These are phyloP conservation scores for Davidsoniella virescens DNA, from an alignment of 2,329 filamentous ascomycete genomes.

Conservation along the genomic window DNA sequence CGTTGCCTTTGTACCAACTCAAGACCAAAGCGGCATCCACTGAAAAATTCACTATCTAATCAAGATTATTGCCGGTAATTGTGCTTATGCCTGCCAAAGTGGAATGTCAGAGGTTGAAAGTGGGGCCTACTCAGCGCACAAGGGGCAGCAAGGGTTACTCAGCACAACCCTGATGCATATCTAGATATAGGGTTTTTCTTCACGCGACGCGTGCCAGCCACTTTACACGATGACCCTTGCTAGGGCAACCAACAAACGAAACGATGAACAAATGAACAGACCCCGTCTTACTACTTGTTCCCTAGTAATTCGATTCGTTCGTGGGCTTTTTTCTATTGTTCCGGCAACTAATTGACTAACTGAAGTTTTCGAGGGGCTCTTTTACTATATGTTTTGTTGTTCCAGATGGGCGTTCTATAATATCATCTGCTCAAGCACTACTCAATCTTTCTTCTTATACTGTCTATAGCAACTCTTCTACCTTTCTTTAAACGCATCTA, in stretches of 20 bases:
- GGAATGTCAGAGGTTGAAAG: slow-evolving; percentile 6
- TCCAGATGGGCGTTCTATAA: too few species aligned
- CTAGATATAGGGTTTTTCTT: too few species aligned
- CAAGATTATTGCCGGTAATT: background rate
- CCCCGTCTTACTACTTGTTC: background rate
- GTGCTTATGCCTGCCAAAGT: background rate
- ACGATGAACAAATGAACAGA: background rate
- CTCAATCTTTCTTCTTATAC: background rate
- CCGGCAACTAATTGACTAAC: background rate
- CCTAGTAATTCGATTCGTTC: background rate
- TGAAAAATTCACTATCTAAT: slow-evolving; percentile 14
- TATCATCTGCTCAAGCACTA: too few species aligned
- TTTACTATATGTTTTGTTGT: background rate
- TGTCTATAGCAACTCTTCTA: background rate
- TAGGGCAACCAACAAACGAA: background rate
- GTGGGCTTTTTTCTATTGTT: background rate
- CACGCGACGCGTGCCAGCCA: slow-evolving; percentile 3
- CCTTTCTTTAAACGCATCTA: background rate
- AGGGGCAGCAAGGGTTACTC: background rate
- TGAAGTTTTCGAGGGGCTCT: background rate
- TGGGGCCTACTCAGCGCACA: background rate
- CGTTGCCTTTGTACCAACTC: background rate
- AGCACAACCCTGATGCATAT: background rate
- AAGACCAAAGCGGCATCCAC: background rate
- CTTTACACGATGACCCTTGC: slow-evolving; percentile 8